Evolutionary conservation across 2,329 filamentous ascomycete species (phyloP), one percentile per base, ranked within the genome.

Genomic region (Fusarium zealandicum): DNA sequence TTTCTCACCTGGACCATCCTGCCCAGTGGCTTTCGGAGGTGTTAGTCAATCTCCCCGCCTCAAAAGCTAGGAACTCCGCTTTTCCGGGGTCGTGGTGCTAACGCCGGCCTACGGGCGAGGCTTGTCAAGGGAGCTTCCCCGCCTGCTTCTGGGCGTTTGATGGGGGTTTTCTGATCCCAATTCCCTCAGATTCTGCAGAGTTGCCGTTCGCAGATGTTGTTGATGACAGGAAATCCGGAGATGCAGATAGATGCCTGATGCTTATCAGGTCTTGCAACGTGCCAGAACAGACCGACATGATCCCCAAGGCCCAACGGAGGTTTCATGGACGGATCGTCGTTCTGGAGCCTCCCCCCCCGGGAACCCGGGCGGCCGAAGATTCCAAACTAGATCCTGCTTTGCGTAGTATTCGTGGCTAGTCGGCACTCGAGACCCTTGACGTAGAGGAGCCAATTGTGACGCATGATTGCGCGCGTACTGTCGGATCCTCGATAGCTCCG

Each of bases 381-480:
- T 54, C 16, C 42, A 57, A 61, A 48, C 43, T 60, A 57, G 54
- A 38, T 39, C 36, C 36, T 20, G 36, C 20, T 16, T 16, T 10
- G 13, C 8, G 4, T 25, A 27, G 18, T 4, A 38, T 20, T 20
- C 17, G 5, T 38, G 36, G 36, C 25, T 38, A 20, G 36, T 25
- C 20, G 14, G 33, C 35, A 39, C 13, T 22, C 20, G 20, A 22
- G 20, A 7, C 20, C 13, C 36, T 48, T 48, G 39, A 13, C 31
- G 33, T 57, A 41, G 28, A 28, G 25, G 22, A 40, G 40, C 30
- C 27, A 28, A 5, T 25, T 9, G 22, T 25, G 22, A 25, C 22
- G 22, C 22, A 25, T 25, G 22, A 25, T 8, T 8, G 6, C 6
- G 22, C 22, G 6, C 22, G 6, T 9, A 25, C 22, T 6, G 22